phyloP scores from a whole-genome alignment of 2,329 filamentous ascomycete genomes.

The Pseudodiploospora longispora region DNA sequence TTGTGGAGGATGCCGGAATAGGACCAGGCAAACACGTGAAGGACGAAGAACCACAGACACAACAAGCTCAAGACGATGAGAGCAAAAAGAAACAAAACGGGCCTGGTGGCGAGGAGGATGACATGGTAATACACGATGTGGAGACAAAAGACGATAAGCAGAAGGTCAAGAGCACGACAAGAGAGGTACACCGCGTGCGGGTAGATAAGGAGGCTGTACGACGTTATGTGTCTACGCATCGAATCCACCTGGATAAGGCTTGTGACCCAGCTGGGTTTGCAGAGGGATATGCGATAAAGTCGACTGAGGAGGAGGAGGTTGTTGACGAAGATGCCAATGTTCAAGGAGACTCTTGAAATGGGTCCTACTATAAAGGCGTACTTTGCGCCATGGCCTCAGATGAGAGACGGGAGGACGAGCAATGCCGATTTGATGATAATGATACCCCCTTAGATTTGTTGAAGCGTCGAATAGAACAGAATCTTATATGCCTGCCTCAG shows the following conservation, averaged over 20 bases:
- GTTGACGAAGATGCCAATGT: constrained; percentile 18
- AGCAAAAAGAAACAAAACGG: constrained; percentile 6
- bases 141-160: constrained; percentile 16
- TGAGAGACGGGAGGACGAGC: background rate
- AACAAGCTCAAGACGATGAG: constrained; percentile 3
- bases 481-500: background rate
- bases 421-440: constrained; percentile 6
- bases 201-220: constrained; percentile 51
- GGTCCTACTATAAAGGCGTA: background rate
- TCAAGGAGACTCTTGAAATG: constrained; percentile 8
- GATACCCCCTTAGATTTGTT: constrained; percentile 6
- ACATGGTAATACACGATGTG: constrained; percentile 1
- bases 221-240: constrained; percentile 57
- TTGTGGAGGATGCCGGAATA: constrained; percentile 52
- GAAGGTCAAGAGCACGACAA: constrained; percentile 19
- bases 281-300: constrained; percentile 52
- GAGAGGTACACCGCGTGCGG: constrained; percentile 37
- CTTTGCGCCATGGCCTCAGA: background rate
- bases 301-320: constrained; percentile 24
- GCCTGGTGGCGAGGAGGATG: constrained; percentile 14
- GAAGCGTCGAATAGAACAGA: background rate
- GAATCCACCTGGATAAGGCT: constrained; percentile 54
- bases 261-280: constrained; percentile 71
- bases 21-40: constrained; percentile 30
- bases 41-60: constrained; percentile 9